A percentile compares a stretch with the other conserved stretches of the same genome.
Conservation (phyloP, 495 filamentous ascomycete genomes). For the Daldinia concentrica region DNA sequence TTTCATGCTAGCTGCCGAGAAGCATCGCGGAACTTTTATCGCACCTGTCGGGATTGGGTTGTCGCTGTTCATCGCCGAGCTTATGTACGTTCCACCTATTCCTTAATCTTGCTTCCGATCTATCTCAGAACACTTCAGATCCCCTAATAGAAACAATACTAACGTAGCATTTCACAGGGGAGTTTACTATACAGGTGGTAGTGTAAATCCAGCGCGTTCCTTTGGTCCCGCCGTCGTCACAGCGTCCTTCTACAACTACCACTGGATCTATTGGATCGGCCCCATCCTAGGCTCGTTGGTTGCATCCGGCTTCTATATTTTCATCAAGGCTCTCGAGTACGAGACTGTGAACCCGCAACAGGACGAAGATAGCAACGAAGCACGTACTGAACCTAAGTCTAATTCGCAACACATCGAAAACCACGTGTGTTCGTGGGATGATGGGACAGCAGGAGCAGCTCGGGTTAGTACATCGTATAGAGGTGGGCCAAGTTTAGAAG, state of each 20-base stretch:
- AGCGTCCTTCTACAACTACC: conserved; percentile 67
- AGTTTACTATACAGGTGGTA: conserved; percentile 68
- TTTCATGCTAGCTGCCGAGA: conserved; percentile 85
- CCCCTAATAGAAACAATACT: conserved; percentile 6
- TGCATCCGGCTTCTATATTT: conserved; percentile 72
- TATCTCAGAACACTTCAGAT: neutral
- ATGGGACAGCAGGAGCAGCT: neutral
- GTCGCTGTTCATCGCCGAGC: conserved; percentile 73
- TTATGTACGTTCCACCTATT: conserved; percentile 58
- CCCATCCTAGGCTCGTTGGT: conserved; percentile 66
- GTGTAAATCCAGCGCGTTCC: conserved; percentile 67
- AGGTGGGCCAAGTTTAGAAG: conserved; percentile 7
- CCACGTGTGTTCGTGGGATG: conserved; percentile 4
- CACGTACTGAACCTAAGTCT: neutral
- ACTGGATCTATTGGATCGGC: conserved; percentile 77
- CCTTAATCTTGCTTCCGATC: neutral
- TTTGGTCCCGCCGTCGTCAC: conserved; percentile 68
- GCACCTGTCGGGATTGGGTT: conserved; percentile 83
- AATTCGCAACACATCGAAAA: neutral
- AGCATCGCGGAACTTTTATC: conserved; percentile 80
- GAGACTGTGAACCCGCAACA: conserved; percentile 72
- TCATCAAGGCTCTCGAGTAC: conserved; percentile 75
- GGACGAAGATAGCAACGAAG: conserved; percentile 35
- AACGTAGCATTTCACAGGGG: conserved; percentile 44
- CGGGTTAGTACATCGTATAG: conserved; percentile 12